A percentile compares a stretch with the other conserved stretches of the same genome.
Evolutionary conservation across 345 rosid genomes (phyloP).

Genomic region (Geranium brycei): DNA sequence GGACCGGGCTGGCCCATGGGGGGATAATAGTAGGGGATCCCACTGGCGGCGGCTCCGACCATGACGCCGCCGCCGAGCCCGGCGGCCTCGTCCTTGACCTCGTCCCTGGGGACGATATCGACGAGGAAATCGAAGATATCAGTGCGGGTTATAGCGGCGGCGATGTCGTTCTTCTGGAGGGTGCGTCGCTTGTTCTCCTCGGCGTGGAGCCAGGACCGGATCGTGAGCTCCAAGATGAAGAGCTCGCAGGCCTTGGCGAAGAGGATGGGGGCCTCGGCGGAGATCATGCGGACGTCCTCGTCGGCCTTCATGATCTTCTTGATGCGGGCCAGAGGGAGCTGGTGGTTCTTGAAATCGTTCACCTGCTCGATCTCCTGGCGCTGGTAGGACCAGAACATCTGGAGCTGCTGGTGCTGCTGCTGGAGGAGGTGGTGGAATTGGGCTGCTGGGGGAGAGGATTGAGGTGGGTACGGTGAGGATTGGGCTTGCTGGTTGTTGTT

Average conservation of each 20-base stretch:
- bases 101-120: conserved; percentile 86
- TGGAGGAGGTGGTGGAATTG: conserved; percentile 69
- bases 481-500: conserved; percentile 37
- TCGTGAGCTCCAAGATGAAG: conserved; percentile 80
- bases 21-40: conserved; percentile 75
- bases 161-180: conserved; percentile 85
- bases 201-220: conserved; percentile 94
- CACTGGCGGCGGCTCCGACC: conserved; percentile 59
- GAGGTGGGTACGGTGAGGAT: conserved; percentile 47
- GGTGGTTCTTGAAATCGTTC: conserved; percentile 90
- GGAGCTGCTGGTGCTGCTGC: conserved; percentile 89
- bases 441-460: conserved; percentile 21
- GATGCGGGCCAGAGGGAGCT: conserved; percentile 85
- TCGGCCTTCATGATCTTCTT: conserved; percentile 98
- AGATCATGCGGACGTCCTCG: conserved; percentile 95
- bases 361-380: conserved; percentile 85
- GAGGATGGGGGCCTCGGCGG: conserved; percentile 94
- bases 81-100: conserved; percentile 53
- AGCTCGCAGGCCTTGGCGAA: conserved; percentile 94
- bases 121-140: conserved; percentile 84
- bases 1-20: conserved; percentile 73
- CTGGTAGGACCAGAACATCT: conserved; percentile 80
- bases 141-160: conserved; percentile 81
- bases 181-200: conserved; percentile 89
- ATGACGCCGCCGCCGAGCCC: conserved; percentile 52